phyloP scores from a whole-genome alignment of 495 filamentous ascomycete species.

The Letharia columbiana region DNA sequence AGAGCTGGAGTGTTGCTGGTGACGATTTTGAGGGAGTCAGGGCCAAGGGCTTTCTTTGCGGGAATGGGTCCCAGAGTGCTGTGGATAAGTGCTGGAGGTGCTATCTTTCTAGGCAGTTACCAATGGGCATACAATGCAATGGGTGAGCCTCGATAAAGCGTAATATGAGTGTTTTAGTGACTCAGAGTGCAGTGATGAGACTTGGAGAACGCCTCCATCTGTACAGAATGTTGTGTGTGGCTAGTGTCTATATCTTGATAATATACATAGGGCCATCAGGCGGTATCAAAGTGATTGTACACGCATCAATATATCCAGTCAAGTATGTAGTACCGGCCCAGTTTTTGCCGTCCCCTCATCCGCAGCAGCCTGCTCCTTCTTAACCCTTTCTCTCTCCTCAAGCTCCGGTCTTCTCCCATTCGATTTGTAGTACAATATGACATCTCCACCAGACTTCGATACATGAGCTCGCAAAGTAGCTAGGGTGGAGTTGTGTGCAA shows the following conservation, averaged over 20 bases:
- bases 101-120: conserved; percentile 93
- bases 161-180: background rate
- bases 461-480: conserved; percentile 82
- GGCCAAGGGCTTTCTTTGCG: conserved; percentile 70
- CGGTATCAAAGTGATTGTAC: background rate
- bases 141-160: conserved; percentile 22
- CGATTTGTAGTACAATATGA: conserved; percentile 80
- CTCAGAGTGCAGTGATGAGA: background rate
- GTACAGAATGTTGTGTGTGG: background rate
- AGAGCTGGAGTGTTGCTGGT: conserved; percentile 50
- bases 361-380: conserved; percentile 8
- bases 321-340: conserved; percentile 18
- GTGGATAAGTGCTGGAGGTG: conserved; percentile 91
- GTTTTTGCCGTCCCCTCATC: conserved; percentile 20
- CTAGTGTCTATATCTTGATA: background rate
- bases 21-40: conserved; percentile 60
- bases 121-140: conserved; percentile 78
- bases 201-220: background rate
- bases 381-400: conserved; percentile 22
- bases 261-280: background rate
- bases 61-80: conserved; percentile 82
- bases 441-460: conserved; percentile 87
- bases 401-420: conserved; percentile 60
- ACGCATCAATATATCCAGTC: conserved; percentile 2
- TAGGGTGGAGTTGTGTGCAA: conserved; percentile 73